Evolutionary conservation across 2,329 filamentous ascomycete genomes (phyloP), one percentile per base, ranked within the genome.

Genomic region (Monosporascus sp.): DNA sequence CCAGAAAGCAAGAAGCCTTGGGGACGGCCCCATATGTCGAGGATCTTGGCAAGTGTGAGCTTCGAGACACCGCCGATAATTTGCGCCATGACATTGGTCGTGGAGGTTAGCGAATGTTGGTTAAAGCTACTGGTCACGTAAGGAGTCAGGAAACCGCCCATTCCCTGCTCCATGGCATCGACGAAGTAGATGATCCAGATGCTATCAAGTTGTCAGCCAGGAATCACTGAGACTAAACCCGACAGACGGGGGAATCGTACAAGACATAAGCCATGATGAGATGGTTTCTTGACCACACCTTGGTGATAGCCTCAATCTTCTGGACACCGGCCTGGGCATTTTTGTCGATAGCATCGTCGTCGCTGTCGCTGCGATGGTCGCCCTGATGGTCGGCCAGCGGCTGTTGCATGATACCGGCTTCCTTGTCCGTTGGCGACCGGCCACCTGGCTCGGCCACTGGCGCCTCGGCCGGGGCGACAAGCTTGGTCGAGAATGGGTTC

Each of bases 11-110:
- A 68, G 61, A 82, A 83, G 20, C 81, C 83, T 61, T 84, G 76
- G 27, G 82, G 76, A 48, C 83, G 80, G 55, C 82, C 83, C 72
- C 81, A 86, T 26, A 85, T 71, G 67, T 86, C 80, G 41, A 84
- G 73, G n/a, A 85, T 71, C 64, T 86, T 86, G 31, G 83, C 82
- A 60, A 84, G 73, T 3, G 82, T 79, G 5, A 85, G 77, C 63
- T 83, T 83, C 40, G 80, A 76, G 17, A 84, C 76, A 54, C 81
- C 82, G 63, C 71, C 69, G 56, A 82, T 77, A 27, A 78, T 71
- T 57, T 67, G 71, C 9, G 77, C 71, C 9, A 82, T 72, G 52
- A 83, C 76, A 26, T 70, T 67, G 26, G 78, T 75, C 3, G 78
- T 72, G 3, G 76, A 71, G 27, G 78, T 70, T 43, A 81, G 66